Evolutionary conservation across 768 basidiomycete species (phyloP).

Genomic region (Cystobasidium tubakii): DNA sequence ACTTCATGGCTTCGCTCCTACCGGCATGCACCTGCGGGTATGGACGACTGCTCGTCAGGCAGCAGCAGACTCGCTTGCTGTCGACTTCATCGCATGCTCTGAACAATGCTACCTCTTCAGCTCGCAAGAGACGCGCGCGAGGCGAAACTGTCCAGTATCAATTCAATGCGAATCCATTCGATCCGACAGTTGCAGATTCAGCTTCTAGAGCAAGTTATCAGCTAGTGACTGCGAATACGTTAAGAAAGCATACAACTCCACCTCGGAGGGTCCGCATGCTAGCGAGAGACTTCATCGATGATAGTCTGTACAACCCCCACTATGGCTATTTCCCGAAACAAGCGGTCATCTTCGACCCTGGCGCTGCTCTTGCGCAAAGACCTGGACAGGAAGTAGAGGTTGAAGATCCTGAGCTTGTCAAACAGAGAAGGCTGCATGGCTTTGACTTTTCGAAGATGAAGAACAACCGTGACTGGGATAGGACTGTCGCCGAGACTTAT

Average conservation of each 20-base stretch:
- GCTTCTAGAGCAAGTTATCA: constrained; percentile 49
- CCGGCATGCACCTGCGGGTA: constrained; percentile 16
- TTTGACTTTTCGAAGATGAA: constrained; percentile 67
- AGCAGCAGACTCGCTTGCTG: not conserved
- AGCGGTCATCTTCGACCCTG: constrained; percentile 70
- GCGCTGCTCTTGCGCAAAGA: constrained; percentile 40
- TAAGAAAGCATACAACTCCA: constrained; percentile 58
- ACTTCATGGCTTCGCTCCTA: constrained; percentile 11
- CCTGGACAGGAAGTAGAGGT: constrained; percentile 46
- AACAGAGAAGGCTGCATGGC: constrained; percentile 40
- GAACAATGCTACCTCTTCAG: constrained; percentile 2
- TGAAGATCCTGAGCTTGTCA: not conserved
- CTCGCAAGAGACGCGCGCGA: not conserved
- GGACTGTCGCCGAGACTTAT: constrained; percentile 71
- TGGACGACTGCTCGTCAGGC: constrained; percentile 6
- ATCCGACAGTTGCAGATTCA: constrained; percentile 36
- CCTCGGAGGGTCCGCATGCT: constrained; percentile 86
- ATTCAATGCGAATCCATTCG: constrained; percentile 62
- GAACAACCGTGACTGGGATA: constrained; percentile 70
- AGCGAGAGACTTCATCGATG: constrained; percentile 91
- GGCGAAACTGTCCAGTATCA: constrained; percentile 62
- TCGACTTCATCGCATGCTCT: not conserved
- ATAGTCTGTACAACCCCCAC: constrained; percentile 89
- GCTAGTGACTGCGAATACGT: constrained; percentile 65
- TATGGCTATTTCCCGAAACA: constrained; percentile 96